phyloP scores from a whole-genome alignment of 495 filamentous ascomycete genomes.

The Penicillium pancosmium region DNA sequence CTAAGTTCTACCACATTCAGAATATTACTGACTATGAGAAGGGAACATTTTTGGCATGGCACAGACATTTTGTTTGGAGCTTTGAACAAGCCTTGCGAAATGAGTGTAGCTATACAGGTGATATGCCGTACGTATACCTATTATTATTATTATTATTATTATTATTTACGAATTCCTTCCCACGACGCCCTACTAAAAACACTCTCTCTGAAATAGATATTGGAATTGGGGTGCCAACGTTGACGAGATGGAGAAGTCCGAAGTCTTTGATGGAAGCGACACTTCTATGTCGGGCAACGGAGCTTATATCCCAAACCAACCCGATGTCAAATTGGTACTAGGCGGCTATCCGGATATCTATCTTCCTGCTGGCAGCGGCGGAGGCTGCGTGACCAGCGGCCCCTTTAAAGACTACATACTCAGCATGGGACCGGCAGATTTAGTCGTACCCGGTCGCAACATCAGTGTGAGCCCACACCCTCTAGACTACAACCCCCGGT shows the following conservation, averaged over 20 bases:
- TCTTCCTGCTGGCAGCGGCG: constrained; percentile 57
- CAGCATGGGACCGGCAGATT: constrained; percentile 54
- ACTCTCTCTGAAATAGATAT: constrained; percentile 37
- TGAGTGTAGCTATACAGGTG: constrained; percentile 71
- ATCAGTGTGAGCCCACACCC: constrained; percentile 20
- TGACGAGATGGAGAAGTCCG: constrained; percentile 53
- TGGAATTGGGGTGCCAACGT: constrained; percentile 67
- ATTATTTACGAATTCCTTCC: neutral
- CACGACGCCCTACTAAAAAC: neutral
- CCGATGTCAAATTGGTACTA: constrained; percentile 24
- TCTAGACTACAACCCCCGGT: constrained; percentile 61
- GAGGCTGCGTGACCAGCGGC: constrained; percentile 64
- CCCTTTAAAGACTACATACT: constrained; percentile 56
- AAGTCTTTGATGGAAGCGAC: constrained; percentile 64
- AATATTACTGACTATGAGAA: neutral
- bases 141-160: neutral
- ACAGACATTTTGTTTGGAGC: constrained; percentile 64
- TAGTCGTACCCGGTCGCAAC: constrained; percentile 33
- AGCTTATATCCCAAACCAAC: constrained; percentile 39
- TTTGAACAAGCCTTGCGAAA: constrained; percentile 69
- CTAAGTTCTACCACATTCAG: neutral
- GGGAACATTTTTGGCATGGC: constrained; percentile 72
- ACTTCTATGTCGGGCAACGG: constrained; percentile 67
- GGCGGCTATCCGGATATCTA: constrained; percentile 24
- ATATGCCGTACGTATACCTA: constrained; percentile 28